phyloP scores from a whole-genome alignment of 306 rosid genomes.

The Luffa aegyptiaca region DNA sequence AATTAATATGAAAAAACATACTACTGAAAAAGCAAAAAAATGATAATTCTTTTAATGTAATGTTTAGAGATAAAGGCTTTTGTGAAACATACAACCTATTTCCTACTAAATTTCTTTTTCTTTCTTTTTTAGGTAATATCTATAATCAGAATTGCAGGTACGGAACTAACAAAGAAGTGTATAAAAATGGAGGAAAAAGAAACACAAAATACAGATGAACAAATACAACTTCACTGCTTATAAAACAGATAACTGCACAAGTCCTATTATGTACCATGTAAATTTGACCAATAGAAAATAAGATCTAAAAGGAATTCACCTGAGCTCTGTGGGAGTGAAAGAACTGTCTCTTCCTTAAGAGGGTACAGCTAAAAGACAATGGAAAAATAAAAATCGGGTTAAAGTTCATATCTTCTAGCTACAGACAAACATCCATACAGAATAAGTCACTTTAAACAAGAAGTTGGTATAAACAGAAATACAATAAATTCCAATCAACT shows the following conservation, averaged over 20 bases:
- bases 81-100: not conserved
- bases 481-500: not conserved
- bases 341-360: slow-evolving; percentile 50
- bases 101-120: not conserved
- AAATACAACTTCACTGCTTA: not conserved
- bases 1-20: too few relatives aligned
- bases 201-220: not conserved
- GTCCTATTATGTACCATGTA: not conserved
- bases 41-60: not conserved
- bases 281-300: not conserved
- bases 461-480: not conserved
- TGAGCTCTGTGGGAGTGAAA: slow-evolving; percentile 77
- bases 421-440: not conserved
- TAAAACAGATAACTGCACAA: not conserved
- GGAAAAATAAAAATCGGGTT: not conserved
- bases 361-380: slow-evolving; percentile 39
- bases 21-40: not conserved
- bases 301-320: slow-evolving; percentile 31
- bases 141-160: not conserved
- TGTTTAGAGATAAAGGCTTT: not conserved
- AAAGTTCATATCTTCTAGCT: not conserved
- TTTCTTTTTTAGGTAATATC: not conserved
- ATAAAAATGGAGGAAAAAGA: not conserved
- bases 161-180: not conserved
- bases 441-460: not conserved